Base-by-base conservation (phyloP, 768 basidiomycete species). In the Boletus sensibilis region DNA sequence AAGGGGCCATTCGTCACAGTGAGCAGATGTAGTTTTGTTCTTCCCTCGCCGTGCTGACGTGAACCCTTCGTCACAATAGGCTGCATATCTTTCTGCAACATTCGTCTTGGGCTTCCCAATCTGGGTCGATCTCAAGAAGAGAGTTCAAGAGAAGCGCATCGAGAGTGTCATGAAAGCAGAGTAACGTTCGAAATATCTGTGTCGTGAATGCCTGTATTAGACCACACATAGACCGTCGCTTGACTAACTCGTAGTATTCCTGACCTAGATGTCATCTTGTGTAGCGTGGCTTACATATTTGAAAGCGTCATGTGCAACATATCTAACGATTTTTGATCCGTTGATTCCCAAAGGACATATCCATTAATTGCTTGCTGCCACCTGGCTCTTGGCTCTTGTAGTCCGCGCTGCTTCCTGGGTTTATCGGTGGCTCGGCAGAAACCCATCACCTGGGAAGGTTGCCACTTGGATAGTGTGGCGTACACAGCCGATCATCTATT, bases 161-260 rank as follows among this genome's bases (percentile, higher is more conserved):
- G 83, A 89, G 53, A 90, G 88, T 29, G 87, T 92, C 4, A 85
- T 88, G 86, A 92, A 92, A 68, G 80, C 81, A 11, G 73, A 88
- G 65, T 87, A 65, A 68, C 20, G 1, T 23, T 13, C 14, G 25
- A 20, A 16, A 38, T n/a, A 21, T n/a, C 1, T 25, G 18, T 10
- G 7, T 20, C 10, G 31, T 35, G 20, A 8, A 37, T n/a, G 21
- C 10, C 34, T 44, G 37, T 35, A 35, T 7, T 3, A 16, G 20
- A 27, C 4, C 4, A 11, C 14, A 37, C 31, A 13, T 29, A 13
- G 23, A 51, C 27, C 13, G 21, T 6, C 13, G 20, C 18, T n/a
- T 23, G 18, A 23, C 27, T 16, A 14, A 33, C 16, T 2, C 11
- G 6, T 14, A 38, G 9, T 13, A 25, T 23, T 42, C 40, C 5